Evolutionary conservation across 176 grass and related monocot species (phyloP), one percentile per base, ranked within the genome.

Genomic region (Phyllostachys edulis): DNA sequence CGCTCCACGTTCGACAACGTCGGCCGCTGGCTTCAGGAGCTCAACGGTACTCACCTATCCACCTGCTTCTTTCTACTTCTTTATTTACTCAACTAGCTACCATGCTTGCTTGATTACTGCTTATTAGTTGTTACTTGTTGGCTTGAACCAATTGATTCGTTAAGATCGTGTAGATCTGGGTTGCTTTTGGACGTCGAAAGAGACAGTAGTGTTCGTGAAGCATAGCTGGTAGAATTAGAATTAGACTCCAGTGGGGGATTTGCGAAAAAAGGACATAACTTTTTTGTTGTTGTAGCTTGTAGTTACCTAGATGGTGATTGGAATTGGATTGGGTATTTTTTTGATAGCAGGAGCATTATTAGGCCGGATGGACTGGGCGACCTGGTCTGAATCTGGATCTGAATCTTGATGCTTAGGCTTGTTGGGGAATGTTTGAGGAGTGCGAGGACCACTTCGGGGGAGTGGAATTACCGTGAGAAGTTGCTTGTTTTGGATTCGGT

Each of bases 1-100:
- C 73, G 86, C 3, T 70, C 74, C 87, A 92, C 90, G 44, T 92
- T 92, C 87, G 87, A 92, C 68, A 92, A 75, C 74, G 83, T 89
- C 79, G 83, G 87, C 0, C 68, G 90, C 0, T 92, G 90, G 90
- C 90, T 92, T 18, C 87, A 89, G 75, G 87, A 92, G 69, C 90
- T 92, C 75, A 92, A 86, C 87, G 86, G 90, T 92, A 85, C n/a
- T 50, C 10, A 0, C 26, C 14, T 21, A 0, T 65, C 3, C 20
- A 4, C 37, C 23, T 37, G 0, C 20, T 82, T 5, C 9, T 45
- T 32, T 41, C 23, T 44, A 1, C 16, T 39, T 8, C 51, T 61
- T 49, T 38, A 4, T 9, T 65, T 85, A 26, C 6, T 54, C 5
- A 23, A 16, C 2, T 9, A 40, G 23, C 41, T 75, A 23, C 13